A percentile compares a stretch with the other conserved stretches of the same genome.
These are phyloP conservation scores for Alternaria conjuncta DNA, from an alignment of 2,329 filamentous ascomycete species.

Conservation along the genomic window DNA sequence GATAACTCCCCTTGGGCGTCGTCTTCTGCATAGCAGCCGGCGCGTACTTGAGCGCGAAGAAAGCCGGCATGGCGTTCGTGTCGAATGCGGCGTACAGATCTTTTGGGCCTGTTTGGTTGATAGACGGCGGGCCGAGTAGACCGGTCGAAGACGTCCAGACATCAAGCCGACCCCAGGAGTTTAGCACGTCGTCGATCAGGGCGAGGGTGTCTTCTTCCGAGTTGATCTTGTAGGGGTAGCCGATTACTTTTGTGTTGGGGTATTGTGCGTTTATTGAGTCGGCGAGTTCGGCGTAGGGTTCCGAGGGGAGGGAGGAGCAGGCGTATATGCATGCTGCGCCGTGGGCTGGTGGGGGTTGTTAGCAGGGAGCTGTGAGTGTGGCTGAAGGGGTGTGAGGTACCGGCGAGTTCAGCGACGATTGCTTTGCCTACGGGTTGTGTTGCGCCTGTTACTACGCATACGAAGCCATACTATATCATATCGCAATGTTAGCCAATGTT, in stretches of 20 bases:
- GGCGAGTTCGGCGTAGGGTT: conserved; percentile 53
- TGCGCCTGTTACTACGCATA: conserved; percentile 69
- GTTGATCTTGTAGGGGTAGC: conserved; percentile 65
- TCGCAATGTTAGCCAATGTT: not conserved
- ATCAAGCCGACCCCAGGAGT: conserved; percentile 62
- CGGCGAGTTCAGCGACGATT: conserved; percentile 65
- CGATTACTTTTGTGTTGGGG: conserved; percentile 66
- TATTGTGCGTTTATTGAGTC: conserved; percentile 48
- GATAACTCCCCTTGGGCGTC: conserved; percentile 61
- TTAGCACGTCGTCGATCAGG: conserved; percentile 69
- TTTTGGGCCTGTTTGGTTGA: conserved; percentile 62
- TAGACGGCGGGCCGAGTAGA: conserved; percentile 61
- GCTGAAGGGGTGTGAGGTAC: conserved; percentile 41
- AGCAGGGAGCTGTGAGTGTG: not conserved
- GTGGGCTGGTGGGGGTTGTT: conserved; percentile 55
- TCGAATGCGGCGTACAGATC: conserved; percentile 66
- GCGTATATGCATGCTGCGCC: conserved; percentile 70
- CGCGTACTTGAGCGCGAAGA: conserved; percentile 70
- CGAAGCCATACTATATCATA: conserved; percentile 63
- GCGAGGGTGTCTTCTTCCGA: conserved; percentile 66
- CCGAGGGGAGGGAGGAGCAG: conserved; percentile 55
- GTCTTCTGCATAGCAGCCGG: conserved; percentile 69
- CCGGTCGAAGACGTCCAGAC: conserved; percentile 66
- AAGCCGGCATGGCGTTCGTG: conserved; percentile 66
- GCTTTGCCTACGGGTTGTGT: conserved; percentile 66